A percentile compares a stretch with the other conserved stretches of the same genome.
Evolutionary conservation across 2,329 filamentous ascomycete genomes (phyloP).

Genomic region (Colletotrichum gigasporum): DNA sequence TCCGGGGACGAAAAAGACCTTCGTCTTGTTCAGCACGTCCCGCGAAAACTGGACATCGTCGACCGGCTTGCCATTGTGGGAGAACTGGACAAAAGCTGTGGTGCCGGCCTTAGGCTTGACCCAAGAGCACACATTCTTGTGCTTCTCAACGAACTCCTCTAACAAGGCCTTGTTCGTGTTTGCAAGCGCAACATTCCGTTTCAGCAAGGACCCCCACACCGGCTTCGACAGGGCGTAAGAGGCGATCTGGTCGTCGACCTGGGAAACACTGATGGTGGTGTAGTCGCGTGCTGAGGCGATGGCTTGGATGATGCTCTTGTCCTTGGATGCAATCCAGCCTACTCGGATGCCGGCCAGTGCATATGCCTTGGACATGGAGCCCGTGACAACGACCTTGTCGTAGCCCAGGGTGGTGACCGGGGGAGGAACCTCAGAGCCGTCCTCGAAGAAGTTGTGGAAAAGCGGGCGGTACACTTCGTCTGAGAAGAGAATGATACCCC

Average conservation of each 20-base stretch:
- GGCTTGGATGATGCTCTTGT: conserved; percentile 66
- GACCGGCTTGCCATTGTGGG: conserved; percentile 66
- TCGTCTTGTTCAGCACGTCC: conserved; percentile 72
- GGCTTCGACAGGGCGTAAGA: conserved; percentile 72
- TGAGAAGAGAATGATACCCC: conserved; percentile 73
- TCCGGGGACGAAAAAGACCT: conserved; percentile 80
- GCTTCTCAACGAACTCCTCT: conserved; percentile 72
- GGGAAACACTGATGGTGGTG: conserved; percentile 87
- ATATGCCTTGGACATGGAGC: conserved; percentile 88
- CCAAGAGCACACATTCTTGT: conserved; percentile 74
- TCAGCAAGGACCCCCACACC: conserved; percentile 52
- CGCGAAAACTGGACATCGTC: conserved; percentile 79
- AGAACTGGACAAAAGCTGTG: conserved; percentile 80
- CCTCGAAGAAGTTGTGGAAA: conserved; percentile 71
- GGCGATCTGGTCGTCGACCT: conserved; percentile 82
- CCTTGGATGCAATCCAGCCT: conserved; percentile 82
- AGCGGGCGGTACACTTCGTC: conserved; percentile 89
- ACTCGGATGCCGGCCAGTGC: conserved; percentile 82
- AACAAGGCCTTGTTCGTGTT: conserved; percentile 73
- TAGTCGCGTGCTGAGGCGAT: conserved; percentile 78
- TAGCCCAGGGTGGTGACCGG: conserved; percentile 79
- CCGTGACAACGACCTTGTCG: conserved; percentile 74
- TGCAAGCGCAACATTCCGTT: conserved; percentile 72
- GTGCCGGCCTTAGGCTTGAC: conserved; percentile 81
- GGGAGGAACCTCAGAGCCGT: conserved; percentile 62